Evolutionary conservation across 768 basidiomycete genomes (phyloP), one percentile per base, ranked within the genome.

Genomic region (Panaeolus cyanescens): DNA sequence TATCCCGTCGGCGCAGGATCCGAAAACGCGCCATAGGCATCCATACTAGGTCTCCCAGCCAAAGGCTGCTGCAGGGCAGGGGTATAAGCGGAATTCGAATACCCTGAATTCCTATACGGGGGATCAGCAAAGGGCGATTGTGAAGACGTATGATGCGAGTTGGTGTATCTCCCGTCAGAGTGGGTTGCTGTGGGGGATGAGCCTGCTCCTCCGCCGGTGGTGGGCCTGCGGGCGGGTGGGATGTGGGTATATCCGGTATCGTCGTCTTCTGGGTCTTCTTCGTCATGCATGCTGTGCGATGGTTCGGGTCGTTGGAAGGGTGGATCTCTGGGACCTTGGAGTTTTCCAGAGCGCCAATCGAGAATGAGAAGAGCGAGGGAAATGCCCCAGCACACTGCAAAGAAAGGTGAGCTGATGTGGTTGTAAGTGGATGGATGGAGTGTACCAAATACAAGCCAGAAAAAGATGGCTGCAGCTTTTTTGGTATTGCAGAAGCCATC

Each of bases 401-500:
- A 57, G 64, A 33, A 17, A 33, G n/a, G 37, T 56, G 13, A 45
- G 32, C 20, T 58, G 36, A 32, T 20, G n/a, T 54, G 9, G 17
- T 37, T 32, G 20, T 42, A 31, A 13, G 30, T 28, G 56, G 39
- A 31, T 54, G 33, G 55, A 5, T 20, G 32, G 17, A 7, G 79
- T 87, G 53, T 65, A 92, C 93, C 81, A 58, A 93, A 92, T 1
- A 85, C 79, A 8, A 94, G 72, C 95, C 95, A 96, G 71, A 95
- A 90, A 75, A 98, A 97, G 50, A 96, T 85, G 4, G 86, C 86
- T 0, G 85, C 92, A 2, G 95, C 95, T 68, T 93, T 95, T 78
- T 97, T 98, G 6, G 95, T 96, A 64, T 80, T 86, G 74, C 95
- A 98, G 92, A 93, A 97, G 0, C 91, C 86, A 3, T 82, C 75